Evolutionary conservation across 2,329 filamentous ascomycete species (phyloP).

Genomic region (Alternaria burnsii): DNA sequence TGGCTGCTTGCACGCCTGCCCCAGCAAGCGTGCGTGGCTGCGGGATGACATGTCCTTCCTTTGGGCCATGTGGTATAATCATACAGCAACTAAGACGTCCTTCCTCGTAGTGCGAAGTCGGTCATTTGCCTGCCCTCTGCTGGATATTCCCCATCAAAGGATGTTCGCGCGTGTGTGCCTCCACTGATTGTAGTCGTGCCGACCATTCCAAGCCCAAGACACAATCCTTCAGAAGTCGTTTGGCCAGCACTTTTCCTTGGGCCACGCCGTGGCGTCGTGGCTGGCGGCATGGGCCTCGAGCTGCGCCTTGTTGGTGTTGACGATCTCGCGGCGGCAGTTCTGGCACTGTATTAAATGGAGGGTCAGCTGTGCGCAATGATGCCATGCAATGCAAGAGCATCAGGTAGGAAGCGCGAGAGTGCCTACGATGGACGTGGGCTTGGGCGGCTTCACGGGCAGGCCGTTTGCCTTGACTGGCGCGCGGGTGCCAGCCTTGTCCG

Average conservation of each 20-base stretch:
- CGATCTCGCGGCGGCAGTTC: slow-evolving; percentile 62
- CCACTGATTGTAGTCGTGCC: not conserved
- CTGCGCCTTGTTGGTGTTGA: slow-evolving; percentile 62
- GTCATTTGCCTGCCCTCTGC: not conserved
- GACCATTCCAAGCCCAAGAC: not conserved
- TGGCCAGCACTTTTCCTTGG: slow-evolving; percentile 68
- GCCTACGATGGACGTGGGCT: slow-evolving; percentile 60
- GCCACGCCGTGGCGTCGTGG: slow-evolving; percentile 60
- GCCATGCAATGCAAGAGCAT: slow-evolving; percentile 10
- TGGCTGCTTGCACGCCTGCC: not conserved
- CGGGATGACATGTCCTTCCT: not conserved
- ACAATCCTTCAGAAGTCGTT: slow-evolving; percentile 50
- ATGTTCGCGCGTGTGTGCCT: not conserved
- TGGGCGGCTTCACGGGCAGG: slow-evolving; percentile 63
- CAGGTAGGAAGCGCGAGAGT: slow-evolving; percentile 1
- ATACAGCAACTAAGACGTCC: not conserved
- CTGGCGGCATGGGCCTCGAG: slow-evolving; percentile 63
- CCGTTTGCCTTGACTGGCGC: slow-evolving; percentile 64
- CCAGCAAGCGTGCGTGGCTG: not conserved
- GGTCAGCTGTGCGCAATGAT: slow-evolving; percentile 2
- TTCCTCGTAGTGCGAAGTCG: not conserved
- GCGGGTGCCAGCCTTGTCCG: slow-evolving; percentile 63
- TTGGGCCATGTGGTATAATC: not conserved
- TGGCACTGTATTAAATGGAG: slow-evolving; percentile 52
- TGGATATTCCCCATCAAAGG: not conserved